phyloP scores from a whole-genome alignment of 805 yeast genomes.

The Saccharomycopsis amapae region DNA sequence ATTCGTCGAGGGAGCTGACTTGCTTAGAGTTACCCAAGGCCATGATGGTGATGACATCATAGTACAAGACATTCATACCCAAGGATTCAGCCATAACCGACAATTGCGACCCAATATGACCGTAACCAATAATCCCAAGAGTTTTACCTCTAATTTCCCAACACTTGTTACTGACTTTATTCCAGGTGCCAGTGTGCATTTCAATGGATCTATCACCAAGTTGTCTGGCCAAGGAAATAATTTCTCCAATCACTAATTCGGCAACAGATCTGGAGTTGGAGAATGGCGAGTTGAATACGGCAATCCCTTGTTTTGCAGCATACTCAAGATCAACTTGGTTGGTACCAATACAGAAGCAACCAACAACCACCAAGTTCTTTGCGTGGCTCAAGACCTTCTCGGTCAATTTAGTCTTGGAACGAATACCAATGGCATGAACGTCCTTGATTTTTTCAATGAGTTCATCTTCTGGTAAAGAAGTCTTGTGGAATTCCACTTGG shows the following conservation, averaged over 20 bases:
- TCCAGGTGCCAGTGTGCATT: conserved; percentile 96
- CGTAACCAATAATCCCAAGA: conserved; percentile 93
- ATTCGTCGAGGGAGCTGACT: conserved; percentile 76
- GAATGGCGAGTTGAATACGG: conserved; percentile 97
- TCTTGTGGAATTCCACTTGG: conserved; percentile 90
- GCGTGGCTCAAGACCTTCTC: conserved; percentile 77
- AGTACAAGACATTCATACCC: conserved; percentile 95
- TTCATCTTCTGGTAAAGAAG: conserved; percentile 86
- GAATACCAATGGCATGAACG: conserved; percentile 95
- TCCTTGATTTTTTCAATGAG: conserved; percentile 87
- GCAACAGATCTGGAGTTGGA: conserved; percentile 98
- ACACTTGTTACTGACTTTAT: conserved; percentile 88
- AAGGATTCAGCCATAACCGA: conserved; percentile 94
- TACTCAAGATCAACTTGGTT: conserved; percentile 91
- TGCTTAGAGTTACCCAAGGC: conserved; percentile 94
- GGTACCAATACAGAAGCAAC: conserved; percentile 99
- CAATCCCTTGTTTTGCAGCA: conserved; percentile 90
- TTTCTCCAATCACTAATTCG: conserved; percentile 92
- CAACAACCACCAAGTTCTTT: conserved; percentile 80
- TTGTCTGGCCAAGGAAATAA: conserved; percentile 91
- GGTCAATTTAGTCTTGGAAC: conserved; percentile 91
- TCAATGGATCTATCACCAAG: conserved; percentile 94
- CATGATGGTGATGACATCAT: conserved; percentile 91
- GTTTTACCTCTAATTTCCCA: conserved; percentile 99
- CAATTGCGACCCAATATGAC: conserved; percentile 96